Conservation (phyloP, 768 basidiomycete genomes). For the Auriscalpium vulgare region DNA sequence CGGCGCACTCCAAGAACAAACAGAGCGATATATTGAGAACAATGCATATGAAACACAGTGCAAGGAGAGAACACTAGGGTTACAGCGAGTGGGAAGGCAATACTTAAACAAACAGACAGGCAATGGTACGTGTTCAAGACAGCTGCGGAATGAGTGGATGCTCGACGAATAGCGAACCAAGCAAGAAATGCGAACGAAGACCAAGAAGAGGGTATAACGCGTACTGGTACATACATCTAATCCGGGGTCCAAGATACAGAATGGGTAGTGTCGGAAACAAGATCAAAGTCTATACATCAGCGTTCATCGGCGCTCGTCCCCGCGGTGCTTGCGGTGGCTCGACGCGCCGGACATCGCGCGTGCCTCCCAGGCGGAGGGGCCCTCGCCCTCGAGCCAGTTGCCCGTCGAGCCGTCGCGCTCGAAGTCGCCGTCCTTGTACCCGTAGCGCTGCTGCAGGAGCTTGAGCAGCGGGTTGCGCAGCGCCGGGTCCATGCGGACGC, state of each 20-base stretch:
- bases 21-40: not conserved
- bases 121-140: not conserved
- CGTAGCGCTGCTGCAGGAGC: slow-evolving; percentile 64
- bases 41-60: not conserved
- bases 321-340: slow-evolving; percentile 27
- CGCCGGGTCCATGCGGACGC: slow-evolving; percentile 83
- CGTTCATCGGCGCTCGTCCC: slow-evolving; percentile 33
- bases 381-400: slow-evolving; percentile 63
- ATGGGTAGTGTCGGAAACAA: not conserved
- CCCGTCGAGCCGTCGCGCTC: slow-evolving; percentile 60
- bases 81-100: not conserved
- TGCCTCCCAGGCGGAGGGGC: slow-evolving; percentile 54
- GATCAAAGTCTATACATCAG: slow-evolving; percentile 18
- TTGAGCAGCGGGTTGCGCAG: slow-evolving; percentile 72
- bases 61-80: not conserved
- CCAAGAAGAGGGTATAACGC: slow-evolving; percentile 9
- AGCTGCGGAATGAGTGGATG: slow-evolving; percentile 2
- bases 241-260: not conserved
- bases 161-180: not conserved
- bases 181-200: not conserved
- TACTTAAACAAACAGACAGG: not conserved
- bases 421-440: slow-evolving; percentile 81
- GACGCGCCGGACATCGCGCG: slow-evolving; percentile 35
- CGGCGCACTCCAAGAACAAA: no score
- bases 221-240: slow-evolving; percentile 3